A percentile compares a stretch with the other conserved stretches of the same genome.
Conservation (phyloP, 106 monocot species). For the Cymbidium sinense region DNA sequence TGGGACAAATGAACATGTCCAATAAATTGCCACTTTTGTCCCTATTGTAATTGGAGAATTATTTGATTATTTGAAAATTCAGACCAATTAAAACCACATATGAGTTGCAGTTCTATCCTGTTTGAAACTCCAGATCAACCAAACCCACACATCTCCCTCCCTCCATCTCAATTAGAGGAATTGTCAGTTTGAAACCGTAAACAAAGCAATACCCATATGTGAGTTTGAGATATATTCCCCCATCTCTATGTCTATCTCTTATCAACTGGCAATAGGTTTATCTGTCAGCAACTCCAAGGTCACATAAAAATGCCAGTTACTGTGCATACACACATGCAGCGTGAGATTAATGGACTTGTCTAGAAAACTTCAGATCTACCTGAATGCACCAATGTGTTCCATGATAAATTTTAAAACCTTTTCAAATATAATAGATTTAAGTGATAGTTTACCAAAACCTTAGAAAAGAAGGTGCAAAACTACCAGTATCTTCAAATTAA, state of each 20-base stretch:
- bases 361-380: not conserved
- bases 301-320: not conserved
- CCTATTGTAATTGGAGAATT: too few species aligned
- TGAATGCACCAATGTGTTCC: not conserved
- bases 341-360: not conserved
- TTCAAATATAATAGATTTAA: not conserved
- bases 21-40: too few species aligned
- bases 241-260: not conserved
- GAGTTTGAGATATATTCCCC: not conserved
- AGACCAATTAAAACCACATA: too few species aligned
- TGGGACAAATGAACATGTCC: too few species aligned
- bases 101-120: too few species aligned
- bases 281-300: not conserved
- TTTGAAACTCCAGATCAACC: too few species aligned
- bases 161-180: too few species aligned
- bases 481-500: not conserved
- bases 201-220: too few species aligned
- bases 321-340: not conserved
- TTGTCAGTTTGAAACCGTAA: too few species aligned
- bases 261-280: not conserved
- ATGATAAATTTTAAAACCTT: not conserved
- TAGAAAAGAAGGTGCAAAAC: not conserved
- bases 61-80: too few species aligned
- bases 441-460: not conserved
- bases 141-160: too few species aligned